Conservation (phyloP, 176 grass and related monocot species). For the Poa pratensis region DNA sequence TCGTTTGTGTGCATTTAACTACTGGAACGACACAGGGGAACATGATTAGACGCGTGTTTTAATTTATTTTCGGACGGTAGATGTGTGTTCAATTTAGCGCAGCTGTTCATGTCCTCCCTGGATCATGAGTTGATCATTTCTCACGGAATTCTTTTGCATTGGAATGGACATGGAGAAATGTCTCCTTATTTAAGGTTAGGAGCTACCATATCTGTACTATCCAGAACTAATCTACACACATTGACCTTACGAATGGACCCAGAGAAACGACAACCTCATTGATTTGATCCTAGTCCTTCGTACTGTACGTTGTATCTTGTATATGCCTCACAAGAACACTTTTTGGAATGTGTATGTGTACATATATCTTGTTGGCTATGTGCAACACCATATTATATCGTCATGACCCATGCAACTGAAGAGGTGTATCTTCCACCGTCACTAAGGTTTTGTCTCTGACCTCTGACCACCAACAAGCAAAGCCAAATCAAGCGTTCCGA, state of each 20-base stretch:
- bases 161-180: neutral
- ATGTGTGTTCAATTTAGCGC: neutral
- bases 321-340: neutral
- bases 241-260: neutral
- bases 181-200: neutral
- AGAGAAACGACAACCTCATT: constrained; percentile 23
- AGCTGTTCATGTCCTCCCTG: neutral
- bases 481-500: constrained; percentile 14
- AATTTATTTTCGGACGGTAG: neutral
- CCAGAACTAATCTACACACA: neutral
- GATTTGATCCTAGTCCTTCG: neutral
- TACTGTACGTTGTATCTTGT: neutral
- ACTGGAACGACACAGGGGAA: neutral
- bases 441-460: neutral
- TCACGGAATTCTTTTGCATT: neutral
- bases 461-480: neutral
- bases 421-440: neutral
- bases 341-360: neutral
- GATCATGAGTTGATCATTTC: neutral
- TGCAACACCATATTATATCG: neutral
- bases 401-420: neutral
- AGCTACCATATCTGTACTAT: neutral
- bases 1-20: constrained; percentile 19
- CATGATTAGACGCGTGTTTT: constrained; percentile 13
- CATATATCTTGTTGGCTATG: neutral